phyloP scores from a whole-genome alignment of 305 asterid species.

The Solanum hybrid region DNA sequence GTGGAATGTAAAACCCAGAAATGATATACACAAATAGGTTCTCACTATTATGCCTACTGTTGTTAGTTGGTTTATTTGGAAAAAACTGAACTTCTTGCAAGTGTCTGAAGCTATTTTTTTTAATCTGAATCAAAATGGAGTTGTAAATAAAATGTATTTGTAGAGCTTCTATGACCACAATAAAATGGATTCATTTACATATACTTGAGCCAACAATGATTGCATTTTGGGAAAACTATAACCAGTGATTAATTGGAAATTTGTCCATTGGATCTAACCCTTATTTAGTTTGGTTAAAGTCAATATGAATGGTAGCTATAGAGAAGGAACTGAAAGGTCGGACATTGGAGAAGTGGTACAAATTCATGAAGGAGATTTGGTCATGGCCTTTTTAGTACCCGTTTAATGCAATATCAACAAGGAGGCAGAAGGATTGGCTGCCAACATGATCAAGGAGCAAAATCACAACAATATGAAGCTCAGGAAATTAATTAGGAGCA shows the following conservation, averaged over 20 bases:
- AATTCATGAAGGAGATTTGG: not conserved
- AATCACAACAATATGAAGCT: not conserved
- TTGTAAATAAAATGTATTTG: not conserved
- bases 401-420: not conserved
- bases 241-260: not conserved
- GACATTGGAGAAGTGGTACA: not conserved
- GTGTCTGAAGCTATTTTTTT: not conserved
- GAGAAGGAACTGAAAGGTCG: not conserved
- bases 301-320: not conserved
- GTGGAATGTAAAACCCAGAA: not conserved
- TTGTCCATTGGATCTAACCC: not conserved
- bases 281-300: not conserved
- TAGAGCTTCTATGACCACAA: not conserved
- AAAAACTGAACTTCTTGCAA: not conserved
- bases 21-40: not conserved
- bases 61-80: not conserved
- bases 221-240: not conserved
- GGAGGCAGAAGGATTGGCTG: not conserved
- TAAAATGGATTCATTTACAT: not conserved
- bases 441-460: not conserved
- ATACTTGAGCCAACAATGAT: not conserved
- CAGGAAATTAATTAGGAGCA: not conserved
- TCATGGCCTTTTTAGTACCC: not conserved
- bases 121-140: not conserved
- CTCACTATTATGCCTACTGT: not conserved